Evolutionary conservation across 2,329 filamentous ascomycete species (phyloP).

Genomic region (Sordariomycetes sp.): DNA sequence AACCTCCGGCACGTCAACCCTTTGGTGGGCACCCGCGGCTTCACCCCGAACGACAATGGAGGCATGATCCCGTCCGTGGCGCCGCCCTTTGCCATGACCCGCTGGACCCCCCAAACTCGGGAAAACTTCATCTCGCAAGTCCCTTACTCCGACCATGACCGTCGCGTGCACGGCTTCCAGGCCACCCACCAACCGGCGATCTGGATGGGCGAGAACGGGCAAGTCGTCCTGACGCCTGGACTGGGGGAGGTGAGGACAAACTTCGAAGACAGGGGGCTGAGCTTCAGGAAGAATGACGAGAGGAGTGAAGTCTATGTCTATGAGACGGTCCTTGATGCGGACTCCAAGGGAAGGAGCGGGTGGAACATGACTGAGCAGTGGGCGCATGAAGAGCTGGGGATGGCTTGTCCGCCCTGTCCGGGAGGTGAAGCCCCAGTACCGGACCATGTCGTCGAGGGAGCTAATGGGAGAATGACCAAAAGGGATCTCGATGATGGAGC

Average conservation of each 20-base stretch:
- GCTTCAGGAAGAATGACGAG: no score
- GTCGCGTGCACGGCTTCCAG: constrained; percentile 36
- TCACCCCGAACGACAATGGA: constrained; percentile 20
- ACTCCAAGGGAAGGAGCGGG: no score
- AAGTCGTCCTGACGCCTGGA: constrained; percentile 31
- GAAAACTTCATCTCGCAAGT: constrained; percentile 40
- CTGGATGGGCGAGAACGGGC: constrained; percentile 42
- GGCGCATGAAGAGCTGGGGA: no score
- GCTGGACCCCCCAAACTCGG: constrained; percentile 39
- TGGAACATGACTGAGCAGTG: no score
- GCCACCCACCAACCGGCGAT: constrained; percentile 41
- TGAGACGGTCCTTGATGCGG: no score
- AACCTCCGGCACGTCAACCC: constrained; percentile 22
- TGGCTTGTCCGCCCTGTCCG: no score
- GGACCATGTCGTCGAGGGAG: no score
- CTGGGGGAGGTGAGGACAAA: constrained; percentile 19
- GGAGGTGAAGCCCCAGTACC: no score
- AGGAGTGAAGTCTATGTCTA: no score
- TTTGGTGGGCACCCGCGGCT: constrained; percentile 20
- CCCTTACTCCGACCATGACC: constrained; percentile 33
- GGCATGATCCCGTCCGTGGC: constrained; percentile 27
- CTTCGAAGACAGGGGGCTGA: constrained; percentile 29
- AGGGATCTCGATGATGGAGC: no score
- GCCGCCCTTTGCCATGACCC: constrained; percentile 36
- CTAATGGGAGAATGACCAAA: no score